Base-by-base conservation (phyloP, 2,329 filamentous ascomycete genomes). In the Colletotrichum incanum region DNA sequence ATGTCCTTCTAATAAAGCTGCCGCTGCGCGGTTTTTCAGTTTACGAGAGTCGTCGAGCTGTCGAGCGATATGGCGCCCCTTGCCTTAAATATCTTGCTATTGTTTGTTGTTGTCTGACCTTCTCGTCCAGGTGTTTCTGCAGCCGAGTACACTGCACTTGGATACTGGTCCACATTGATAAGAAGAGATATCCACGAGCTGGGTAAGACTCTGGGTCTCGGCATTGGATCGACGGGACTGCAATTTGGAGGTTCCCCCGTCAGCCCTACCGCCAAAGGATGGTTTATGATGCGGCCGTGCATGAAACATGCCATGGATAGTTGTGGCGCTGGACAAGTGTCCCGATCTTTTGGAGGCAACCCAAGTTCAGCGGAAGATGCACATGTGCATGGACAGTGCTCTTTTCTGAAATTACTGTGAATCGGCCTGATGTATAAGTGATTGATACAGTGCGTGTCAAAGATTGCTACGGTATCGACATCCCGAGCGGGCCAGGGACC, bases 371-470 rank as follows among this genome's bases (percentile, higher is more conserved):
- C 20, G 43, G 43, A 28, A 14, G n/a, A 37, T 37, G 60, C 26
- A 9, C 26, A 26, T 64, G 49, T 26, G 37, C 18, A 34, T 9
- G 7, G 49, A 55, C 49, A 55, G 61, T 64, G 26, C 0, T 5
- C 1, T 1, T 1, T 1, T 5, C 0, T 3, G 1, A 9, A 11
- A 28, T n/a, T n/a, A 62, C 60, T 41, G 60, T 41, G 9, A 0
- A 5, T 7, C 1, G 7, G 12, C 5, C n/a, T 12, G n/a, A 12
- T 49, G 3, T 23, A n/a, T n/a, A 1, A 12, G 1, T 7, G 5
- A 1, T 9, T 2, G 2, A 18, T 39, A 12, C 55, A 16, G 56
- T 60, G 0, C 26, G 0, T 8, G 0, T 0, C 0, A 0, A 4
- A 1, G 0, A 0, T 3, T 4, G 2, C 34, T 8, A 70, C 67